Percentiles rank a stretch among this genome's conserved stretches.
These are phyloP conservation scores for Lepiota venenata DNA, from an alignment of 768 basidiomycete species.

Conservation along the genomic window DNA sequence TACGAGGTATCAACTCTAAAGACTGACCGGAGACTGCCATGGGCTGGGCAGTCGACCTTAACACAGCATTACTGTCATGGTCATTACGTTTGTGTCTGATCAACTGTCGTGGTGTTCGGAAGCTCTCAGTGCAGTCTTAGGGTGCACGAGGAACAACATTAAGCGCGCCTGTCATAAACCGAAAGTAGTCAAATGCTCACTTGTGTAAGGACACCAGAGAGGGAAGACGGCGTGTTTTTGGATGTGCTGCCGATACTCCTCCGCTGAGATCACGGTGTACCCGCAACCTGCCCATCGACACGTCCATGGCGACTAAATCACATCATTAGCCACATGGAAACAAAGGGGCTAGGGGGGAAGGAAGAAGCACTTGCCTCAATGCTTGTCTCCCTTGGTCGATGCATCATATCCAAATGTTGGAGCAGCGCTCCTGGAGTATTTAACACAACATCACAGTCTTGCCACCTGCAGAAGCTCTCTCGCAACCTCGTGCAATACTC, in stretches of 20 bases:
- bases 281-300: slow-evolving; percentile 61
- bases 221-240: slow-evolving; percentile 45
- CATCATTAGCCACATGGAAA: slow-evolving; percentile 4
- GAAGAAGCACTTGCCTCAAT: slow-evolving; percentile 15
- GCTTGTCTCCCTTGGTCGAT: slow-evolving; percentile 17
- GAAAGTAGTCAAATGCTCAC: slow-evolving; percentile 28
- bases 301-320: slow-evolving; percentile 30
- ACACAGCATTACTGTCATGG: slow-evolving; percentile 12
- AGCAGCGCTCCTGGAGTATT: slow-evolving; percentile 50
- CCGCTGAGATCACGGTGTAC: slow-evolving; percentile 30
- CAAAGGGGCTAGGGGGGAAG: slow-evolving; percentile 6
- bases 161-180: slow-evolving; percentile 10
- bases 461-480: slow-evolving; percentile 50
- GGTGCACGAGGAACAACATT: background rate
- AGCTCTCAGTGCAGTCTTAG: slow-evolving; percentile 53
- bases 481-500: slow-evolving; percentile 27
- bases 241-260: slow-evolving; percentile 44
- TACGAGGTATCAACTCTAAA: background rate
- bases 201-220: slow-evolving; percentile 47
- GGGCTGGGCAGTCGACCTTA: slow-evolving; percentile 46
- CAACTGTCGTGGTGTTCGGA: slow-evolving; percentile 43
- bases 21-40: background rate
- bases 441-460: slow-evolving; percentile 48
- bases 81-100: slow-evolving; percentile 37
- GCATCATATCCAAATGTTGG: slow-evolving; percentile 45